These are phyloP conservation scores for Ophiostoma piceae DNA, from an alignment of 2,329 filamentous ascomycete species.

Conservation along the genomic window DNA sequence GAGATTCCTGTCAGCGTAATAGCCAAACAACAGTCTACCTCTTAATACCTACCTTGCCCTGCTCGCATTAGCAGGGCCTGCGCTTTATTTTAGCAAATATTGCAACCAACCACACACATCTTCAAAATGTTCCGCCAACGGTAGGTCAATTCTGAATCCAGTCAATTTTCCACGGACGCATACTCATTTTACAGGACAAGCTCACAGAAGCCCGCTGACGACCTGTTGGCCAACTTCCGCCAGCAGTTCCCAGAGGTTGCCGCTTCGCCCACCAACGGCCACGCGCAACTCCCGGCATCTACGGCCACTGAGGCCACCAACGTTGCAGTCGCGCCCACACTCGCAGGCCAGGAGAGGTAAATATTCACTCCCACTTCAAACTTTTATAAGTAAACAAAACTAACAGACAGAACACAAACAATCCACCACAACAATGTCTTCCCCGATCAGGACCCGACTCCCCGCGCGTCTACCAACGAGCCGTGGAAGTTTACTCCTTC, in stretches of 20 bases:
- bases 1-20: background rate
- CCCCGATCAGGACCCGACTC: slow-evolving; percentile 73
- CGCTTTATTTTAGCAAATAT: background rate
- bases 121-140: slow-evolving; percentile 36
- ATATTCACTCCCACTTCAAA: slow-evolving; percentile 38
- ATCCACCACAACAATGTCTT: slow-evolving; percentile 41
- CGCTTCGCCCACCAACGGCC: slow-evolving; percentile 43
- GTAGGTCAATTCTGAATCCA: slow-evolving; percentile 28
- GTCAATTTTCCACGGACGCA: background rate
- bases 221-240: slow-evolving; percentile 78
- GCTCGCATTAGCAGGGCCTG: slow-evolving; percentile 18
- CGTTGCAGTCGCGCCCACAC: slow-evolving; percentile 15
- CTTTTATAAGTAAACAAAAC: background rate
- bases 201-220: slow-evolving; percentile 79
- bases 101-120: slow-evolving; percentile 3
- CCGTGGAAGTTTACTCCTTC: slow-evolving; percentile 86
- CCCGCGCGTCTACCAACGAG: slow-evolving; percentile 66
- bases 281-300: slow-evolving; percentile 23
- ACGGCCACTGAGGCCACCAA: slow-evolving; percentile 30
- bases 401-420: slow-evolving; percentile 38
- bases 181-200: slow-evolving; percentile 51
- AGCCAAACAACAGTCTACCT: background rate
- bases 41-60: slow-evolving; percentile 5
- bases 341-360: slow-evolving; percentile 34
- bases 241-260: slow-evolving; percentile 69